Conservation (phyloP, 176 grass and related monocot genomes). For the Bonia amplexicaulis region DNA sequence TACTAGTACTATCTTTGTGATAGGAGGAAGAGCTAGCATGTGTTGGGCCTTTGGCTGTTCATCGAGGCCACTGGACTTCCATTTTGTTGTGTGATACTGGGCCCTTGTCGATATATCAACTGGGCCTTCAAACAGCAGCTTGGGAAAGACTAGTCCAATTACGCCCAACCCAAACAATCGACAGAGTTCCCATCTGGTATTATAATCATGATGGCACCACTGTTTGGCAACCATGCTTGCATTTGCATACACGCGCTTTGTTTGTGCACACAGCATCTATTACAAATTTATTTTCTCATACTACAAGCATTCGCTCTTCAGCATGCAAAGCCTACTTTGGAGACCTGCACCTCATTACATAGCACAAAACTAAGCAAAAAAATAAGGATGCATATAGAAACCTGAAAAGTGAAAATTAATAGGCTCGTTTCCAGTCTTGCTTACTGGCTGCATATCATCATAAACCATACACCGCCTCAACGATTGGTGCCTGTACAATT, state of each 20-base stretch:
- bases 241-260: neutral
- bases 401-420: constrained; percentile 8
- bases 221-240: neutral
- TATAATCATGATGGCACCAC: neutral
- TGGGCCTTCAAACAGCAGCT: no score
- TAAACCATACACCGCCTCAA: neutral
- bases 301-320: neutral
- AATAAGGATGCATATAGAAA: neutral
- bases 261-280: neutral
- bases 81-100: no score
- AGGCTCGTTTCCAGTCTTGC: neutral
- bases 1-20: neutral
- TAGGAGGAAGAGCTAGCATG: no score
- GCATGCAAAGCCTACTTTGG: constrained; percentile 11
- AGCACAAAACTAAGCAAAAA: neutral
- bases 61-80: neutral
- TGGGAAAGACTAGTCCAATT: neutral
- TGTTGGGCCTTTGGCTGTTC: neutral
- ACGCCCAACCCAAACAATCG: neutral
- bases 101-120: neutral
- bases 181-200: neutral
- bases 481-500: neutral
- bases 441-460: neutral
- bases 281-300: neutral
- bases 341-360: neutral